Conservation (phyloP, 345 rosid genomes). For the Fremontodendron californicum region DNA sequence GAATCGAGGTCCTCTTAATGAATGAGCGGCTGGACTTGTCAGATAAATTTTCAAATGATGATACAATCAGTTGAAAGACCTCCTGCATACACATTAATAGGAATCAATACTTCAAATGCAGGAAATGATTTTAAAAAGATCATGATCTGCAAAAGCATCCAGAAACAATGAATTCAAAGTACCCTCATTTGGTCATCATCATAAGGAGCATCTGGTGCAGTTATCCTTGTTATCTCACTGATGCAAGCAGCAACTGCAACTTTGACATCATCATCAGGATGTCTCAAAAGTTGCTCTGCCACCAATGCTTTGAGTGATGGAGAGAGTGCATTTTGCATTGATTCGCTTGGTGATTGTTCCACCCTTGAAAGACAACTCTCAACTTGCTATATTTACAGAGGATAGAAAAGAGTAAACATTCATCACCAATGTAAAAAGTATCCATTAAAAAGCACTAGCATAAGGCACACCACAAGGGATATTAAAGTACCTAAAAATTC, state of each 20-base stretch:
- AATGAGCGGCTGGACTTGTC: slow-evolving; percentile 71
- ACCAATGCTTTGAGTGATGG: slow-evolving; percentile 74
- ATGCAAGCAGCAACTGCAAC: slow-evolving; percentile 92
- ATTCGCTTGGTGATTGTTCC: slow-evolving; percentile 74
- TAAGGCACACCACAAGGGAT: not conserved
- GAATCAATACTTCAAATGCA: not conserved
- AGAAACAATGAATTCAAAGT: not conserved
- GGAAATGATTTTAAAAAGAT: not conserved
- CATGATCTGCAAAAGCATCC: not conserved
- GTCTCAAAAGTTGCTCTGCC: slow-evolving; percentile 53
- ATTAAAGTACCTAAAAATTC: not conserved
- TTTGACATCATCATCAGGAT: slow-evolving; percentile 68
- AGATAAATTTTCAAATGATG: slow-evolving; percentile 71
- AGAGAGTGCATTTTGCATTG: slow-evolving; percentile 67
- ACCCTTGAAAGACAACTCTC: slow-evolving; percentile 60
- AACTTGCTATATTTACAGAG: slow-evolving; percentile 49
- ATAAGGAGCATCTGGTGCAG: slow-evolving; percentile 98
- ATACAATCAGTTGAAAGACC: slow-evolving; percentile 82
- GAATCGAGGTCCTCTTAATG: slow-evolving; percentile 67
- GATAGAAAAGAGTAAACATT: not conserved
- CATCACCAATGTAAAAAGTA: not conserved
- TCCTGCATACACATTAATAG: slow-evolving; percentile 48
- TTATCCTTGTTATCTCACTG: slow-evolving; percentile 95
- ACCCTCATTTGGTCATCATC: slow-evolving; percentile 93
- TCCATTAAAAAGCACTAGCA: not conserved